phyloP scores from a whole-genome alignment of 495 filamentous ascomycete genomes.

The Jackrogersella multiformis region DNA sequence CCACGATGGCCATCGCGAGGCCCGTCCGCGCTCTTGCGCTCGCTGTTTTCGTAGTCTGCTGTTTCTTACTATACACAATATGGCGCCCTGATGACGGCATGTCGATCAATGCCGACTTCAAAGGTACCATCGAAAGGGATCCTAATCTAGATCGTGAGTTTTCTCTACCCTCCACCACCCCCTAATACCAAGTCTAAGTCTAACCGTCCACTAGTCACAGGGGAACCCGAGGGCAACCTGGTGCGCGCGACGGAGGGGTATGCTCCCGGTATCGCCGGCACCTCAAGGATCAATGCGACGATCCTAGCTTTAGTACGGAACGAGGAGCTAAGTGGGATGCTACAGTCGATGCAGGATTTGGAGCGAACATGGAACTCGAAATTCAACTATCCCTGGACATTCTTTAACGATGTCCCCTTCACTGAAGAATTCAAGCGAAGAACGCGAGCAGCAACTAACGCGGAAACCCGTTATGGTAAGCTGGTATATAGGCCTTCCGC shows the following conservation, averaged over 20 bases:
- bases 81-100: constrained; percentile 59
- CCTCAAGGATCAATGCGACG: constrained; percentile 89
- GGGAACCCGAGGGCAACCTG: constrained; percentile 80
- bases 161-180: not conserved
- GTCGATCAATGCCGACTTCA: constrained; percentile 47
- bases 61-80: constrained; percentile 78
- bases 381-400: constrained; percentile 99
- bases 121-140: constrained; percentile 70
- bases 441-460: constrained; percentile 83
- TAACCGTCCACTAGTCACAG: constrained; percentile 65
- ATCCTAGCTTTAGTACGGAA: constrained; percentile 94
- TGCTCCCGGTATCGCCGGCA: constrained; percentile 73
- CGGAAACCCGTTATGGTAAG: constrained; percentile 83
- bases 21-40: constrained; percentile 81
- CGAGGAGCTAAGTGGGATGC: constrained; percentile 81
- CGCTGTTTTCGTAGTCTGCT: constrained; percentile 71
- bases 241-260: constrained; percentile 77
- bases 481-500: constrained; percentile 18
- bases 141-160: constrained; percentile 83
- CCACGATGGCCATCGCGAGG: constrained; percentile 80
- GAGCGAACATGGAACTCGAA: constrained; percentile 98
- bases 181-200: not conserved
- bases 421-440: constrained; percentile 87
- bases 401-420: constrained; percentile 96
- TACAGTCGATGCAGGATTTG: constrained; percentile 87